These are phyloP conservation scores for Lactuca saligna DNA, from an alignment of 129 eudicot genomes.

Conservation along the genomic window DNA sequence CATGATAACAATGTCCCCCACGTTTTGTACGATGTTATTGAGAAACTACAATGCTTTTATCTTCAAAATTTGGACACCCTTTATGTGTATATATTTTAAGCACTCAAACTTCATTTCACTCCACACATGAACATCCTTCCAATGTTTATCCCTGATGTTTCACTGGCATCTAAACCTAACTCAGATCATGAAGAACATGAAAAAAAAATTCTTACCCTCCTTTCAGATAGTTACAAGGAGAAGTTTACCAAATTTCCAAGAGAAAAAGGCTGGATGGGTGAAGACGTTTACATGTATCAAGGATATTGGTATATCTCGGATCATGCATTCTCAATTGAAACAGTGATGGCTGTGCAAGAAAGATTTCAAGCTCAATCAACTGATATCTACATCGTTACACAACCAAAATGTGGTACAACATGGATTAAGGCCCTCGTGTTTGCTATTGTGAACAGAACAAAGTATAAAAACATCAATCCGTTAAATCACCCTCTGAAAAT, in stretches of 20 bases:
- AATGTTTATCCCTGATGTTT: too few species aligned
- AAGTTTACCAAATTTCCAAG: slow-evolving; percentile 25
- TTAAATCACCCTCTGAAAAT: slow-evolving; percentile 32
- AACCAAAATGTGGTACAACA: slow-evolving; percentile 44
- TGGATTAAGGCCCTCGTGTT: slow-evolving; percentile 50
- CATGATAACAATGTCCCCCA: too few species aligned
- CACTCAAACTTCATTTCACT: too few species aligned
- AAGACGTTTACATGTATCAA: slow-evolving; percentile 29
- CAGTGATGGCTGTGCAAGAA: slow-evolving; percentile 18
- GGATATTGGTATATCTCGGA: slow-evolving; percentile 39
- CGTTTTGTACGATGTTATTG: too few species aligned
- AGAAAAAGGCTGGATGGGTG: slow-evolving; percentile 41
- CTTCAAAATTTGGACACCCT: too few species aligned
- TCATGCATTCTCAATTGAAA: slow-evolving; percentile 16
- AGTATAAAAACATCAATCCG: neutral
- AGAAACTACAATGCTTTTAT: too few species aligned
- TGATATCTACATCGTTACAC: slow-evolving; percentile 39
- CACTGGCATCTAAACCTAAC: neutral
- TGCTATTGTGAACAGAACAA: slow-evolving; percentile 28
- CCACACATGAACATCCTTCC: too few species aligned
- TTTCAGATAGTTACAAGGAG: slow-evolving; percentile 20
- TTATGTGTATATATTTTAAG: too few species aligned
- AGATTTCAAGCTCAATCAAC: slow-evolving; percentile 36
- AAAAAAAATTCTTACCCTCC: slow-evolving; percentile 2
- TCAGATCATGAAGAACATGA: slow-evolving; percentile 6